phyloP scores from a whole-genome alignment of 768 basidiomycete genomes.

The Suillus ampliporus region DNA sequence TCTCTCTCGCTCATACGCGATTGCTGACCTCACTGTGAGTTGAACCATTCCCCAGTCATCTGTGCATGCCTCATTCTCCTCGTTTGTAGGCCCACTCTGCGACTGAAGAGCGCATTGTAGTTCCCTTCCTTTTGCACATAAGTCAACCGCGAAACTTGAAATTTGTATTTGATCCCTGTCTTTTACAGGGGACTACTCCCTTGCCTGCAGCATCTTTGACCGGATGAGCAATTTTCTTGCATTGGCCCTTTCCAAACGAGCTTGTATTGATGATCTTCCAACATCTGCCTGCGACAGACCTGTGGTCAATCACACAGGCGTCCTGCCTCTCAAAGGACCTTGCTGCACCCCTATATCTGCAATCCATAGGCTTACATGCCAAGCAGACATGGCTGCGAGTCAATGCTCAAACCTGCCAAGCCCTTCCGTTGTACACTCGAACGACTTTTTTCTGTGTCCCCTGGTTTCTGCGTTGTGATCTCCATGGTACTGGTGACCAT shows the following conservation, averaged over 20 bases:
- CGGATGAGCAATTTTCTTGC: not conserved
- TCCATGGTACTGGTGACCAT: not conserved
- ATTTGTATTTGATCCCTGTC: not conserved
- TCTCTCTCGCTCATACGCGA: not conserved
- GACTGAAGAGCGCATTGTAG: not conserved
- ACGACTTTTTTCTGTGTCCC: not conserved
- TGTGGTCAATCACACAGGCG: not conserved
- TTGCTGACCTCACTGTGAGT: not conserved
- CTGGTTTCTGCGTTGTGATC: not conserved
- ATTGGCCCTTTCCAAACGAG: not conserved
- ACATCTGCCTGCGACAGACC: not conserved
- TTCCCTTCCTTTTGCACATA: not conserved
- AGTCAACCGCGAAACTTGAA: not conserved
- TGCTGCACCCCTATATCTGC: not conserved
- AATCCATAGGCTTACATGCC: not conserved
- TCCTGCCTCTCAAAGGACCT: not conserved
- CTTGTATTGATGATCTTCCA: not conserved
- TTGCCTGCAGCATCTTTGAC: not conserved
- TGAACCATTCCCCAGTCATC: not conserved
- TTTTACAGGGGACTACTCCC: not conserved
- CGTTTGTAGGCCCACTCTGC: not conserved
- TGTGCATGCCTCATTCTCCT: not conserved
- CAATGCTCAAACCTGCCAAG: not conserved
- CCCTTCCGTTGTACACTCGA: conserved; percentile 5
- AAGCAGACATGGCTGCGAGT: not conserved